Percentiles rank a stretch among this genome's conserved stretches.
Evolutionary conservation across 768 basidiomycete species (phyloP).

Genomic region (Tricholoma sp.): DNA sequence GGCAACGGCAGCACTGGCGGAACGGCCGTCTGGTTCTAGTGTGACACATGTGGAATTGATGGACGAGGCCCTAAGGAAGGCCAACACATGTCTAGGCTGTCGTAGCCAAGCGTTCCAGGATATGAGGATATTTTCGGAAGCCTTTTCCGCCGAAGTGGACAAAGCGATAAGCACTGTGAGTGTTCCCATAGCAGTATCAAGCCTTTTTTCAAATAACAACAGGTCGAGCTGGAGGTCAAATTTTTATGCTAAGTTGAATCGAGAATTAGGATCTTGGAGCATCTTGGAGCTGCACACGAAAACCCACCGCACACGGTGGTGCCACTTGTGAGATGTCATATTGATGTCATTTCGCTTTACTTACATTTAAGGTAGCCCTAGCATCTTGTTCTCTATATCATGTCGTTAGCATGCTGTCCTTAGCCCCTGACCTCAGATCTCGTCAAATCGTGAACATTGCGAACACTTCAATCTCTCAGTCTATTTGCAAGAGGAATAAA

Average conservation of each 20-base stretch:
- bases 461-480: background rate
- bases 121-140: conserved; percentile 11
- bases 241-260: background rate
- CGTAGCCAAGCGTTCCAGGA: conserved; percentile 13
- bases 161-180: conserved; percentile 12
- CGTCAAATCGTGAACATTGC: no score
- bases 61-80: conserved; percentile 13
- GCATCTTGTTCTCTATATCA: no score
- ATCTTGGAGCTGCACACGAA: no score
- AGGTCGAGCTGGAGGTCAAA: background rate
- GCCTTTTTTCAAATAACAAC: no score
- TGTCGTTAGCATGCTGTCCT: no score
- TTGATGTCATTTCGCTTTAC: no score
- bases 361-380: no score
- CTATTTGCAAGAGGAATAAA: background rate
- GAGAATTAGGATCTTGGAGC: no score
- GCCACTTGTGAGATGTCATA: no score
- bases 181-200: background rate
- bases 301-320: no score
- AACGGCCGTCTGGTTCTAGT: conserved; percentile 12
- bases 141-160: conserved; percentile 15
- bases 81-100: conserved; percentile 11
- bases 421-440: no score
- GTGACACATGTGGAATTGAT: conserved; percentile 11
- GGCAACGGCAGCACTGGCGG: conserved; percentile 12